Evolutionary conservation across 371 early-diverging fungal genomes (phyloP), one percentile per base, ranked within the genome.

Genomic region (Lichtheimia hyalospora): DNA sequence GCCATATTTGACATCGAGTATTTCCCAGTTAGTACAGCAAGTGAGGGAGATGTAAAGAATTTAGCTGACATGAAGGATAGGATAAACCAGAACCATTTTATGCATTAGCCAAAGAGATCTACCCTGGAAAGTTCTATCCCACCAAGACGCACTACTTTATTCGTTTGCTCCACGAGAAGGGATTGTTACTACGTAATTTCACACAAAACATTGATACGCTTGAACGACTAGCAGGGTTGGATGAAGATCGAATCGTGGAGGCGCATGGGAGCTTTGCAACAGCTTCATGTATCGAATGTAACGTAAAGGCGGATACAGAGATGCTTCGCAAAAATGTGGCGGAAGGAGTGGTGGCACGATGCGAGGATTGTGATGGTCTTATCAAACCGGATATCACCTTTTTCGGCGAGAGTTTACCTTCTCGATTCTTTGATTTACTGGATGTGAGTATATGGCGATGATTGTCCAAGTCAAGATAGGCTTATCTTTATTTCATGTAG

Each of bases 121-220:
- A 89, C 63, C 96, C 98, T 2, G 94, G 91, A 7, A 79, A 82
- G 60, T 91, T 78, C 60, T 68, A 77, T 60, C 97, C 98, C 1
- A 96, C 96, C 0, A 73, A 84, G 44, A 87, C 91, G 6, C 98
- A 98, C 67, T 91, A 91, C 61, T 92, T 98, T 66, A 83, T 96
- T 39, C 77, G 79, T 14, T 75, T 95, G 42, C 68, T 98, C 24
- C 85, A 84, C 24, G 83, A 91, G 34, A 89, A 91, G 63, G 80
- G 84, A 0, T 39, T 93, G 20, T 68, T 98, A 23, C 71, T 90
- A 39, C 80, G 95, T 48, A 90, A 92, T 54, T 96, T 92, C 73
- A 96, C 98, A 10, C 97, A 97, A 69, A 98, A 98, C 64, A 96
- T 97, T 56, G 98, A 97, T 78, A 93, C 91, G 43, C 76, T 96